A percentile compares a stretch with the other conserved stretches of the same genome.
These are phyloP conservation scores for Chlorella variabilis DNA, from an alignment of 163 green algal species.

Conservation along the genomic window DNA sequence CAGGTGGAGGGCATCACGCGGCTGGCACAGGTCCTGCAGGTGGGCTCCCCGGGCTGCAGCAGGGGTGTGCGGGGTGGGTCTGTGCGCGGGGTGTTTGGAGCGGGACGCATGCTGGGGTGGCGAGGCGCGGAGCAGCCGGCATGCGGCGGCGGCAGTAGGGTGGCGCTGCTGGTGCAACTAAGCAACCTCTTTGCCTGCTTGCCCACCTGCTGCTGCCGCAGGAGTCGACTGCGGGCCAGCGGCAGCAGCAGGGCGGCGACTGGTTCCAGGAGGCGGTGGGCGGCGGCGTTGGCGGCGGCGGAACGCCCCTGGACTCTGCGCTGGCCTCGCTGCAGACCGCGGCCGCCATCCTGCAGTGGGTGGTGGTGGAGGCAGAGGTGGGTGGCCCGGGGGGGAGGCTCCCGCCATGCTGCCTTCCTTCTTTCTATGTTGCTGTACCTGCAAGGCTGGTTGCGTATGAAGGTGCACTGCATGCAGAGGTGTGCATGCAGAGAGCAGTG, in stretches of 20 bases:
- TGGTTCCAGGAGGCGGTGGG: conserved; percentile 8
- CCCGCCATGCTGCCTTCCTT: too few relatives aligned
- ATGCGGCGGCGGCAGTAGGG: too few relatives aligned
- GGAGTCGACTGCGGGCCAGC: conserved; percentile 32
- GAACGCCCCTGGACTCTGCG: neutral
- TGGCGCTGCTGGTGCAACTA: too few relatives aligned
- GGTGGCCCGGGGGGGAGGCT: neutral
- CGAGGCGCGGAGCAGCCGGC: too few relatives aligned
- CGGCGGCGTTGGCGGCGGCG: neutral
- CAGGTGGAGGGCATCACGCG: conserved; percentile 50
- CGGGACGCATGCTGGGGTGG: too few relatives aligned
- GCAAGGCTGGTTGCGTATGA: too few relatives aligned
- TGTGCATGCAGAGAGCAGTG: too few relatives aligned
- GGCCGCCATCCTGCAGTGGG: conserved; percentile 45
- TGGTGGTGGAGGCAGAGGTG: conserved; percentile 43
- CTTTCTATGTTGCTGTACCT: too few relatives aligned
- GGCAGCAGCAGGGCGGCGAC: conserved; percentile 22
- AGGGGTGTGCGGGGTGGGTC: neutral
- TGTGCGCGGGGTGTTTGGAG: neutral
- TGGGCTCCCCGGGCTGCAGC: neutral
- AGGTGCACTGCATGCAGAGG: too few relatives aligned
- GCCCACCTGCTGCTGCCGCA: too few relatives aligned
- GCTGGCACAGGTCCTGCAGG: conserved; percentile 46
- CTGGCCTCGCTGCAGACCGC: conserved; percentile 19
- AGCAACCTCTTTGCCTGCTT: too few relatives aligned